Evolutionary conservation across 768 basidiomycete genomes (phyloP), one percentile per base, ranked within the genome.

Genomic region (Suillus discolor): DNA sequence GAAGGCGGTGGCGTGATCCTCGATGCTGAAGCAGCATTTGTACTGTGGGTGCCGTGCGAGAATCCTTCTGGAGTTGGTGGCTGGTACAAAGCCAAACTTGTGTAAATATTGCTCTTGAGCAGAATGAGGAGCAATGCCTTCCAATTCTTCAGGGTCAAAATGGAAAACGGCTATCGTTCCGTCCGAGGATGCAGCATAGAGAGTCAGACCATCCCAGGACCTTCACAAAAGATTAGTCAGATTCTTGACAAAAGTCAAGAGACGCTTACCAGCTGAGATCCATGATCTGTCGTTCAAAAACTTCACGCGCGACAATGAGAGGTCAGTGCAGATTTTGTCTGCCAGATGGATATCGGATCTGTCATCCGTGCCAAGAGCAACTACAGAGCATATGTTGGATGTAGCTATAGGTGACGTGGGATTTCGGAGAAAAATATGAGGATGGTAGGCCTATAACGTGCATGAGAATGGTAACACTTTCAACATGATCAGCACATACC

Each of bases 111-210:
- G 85, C 70, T 87, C 87, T 74, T 94, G 93, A 13, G 89, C 89
- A 12, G 83, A 81, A 70, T 85, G 84, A 4, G 90, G 87, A 2
- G 92, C 89, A 44, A 94, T 90, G 41, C 93, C 93, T 73, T 93
- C 92, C 3, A 93, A 79, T 76, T 94, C 94, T 39, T 88, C 86
- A 2, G 86, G 73, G 49, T 92, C 89, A 71, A 99, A 99, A 69
- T 85, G 83, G 78, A 97, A 93, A 2, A 90, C 94, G 1, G 89
- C 94, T 63, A 99, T 88, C 0, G 96, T 96, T 2, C 97, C 97
- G 73, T 99, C 97, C 0, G 95, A 97, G 1, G 96, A 97, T 66
- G 93, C 94, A 0, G 95, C 96, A 70, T 97, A 99, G 0, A 99
- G 84, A 2, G 92, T 92, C 54, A 92, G 83, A 11, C 97, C 97